These are phyloP conservation scores for Cladosporium phlei DNA, from an alignment of 2,329 filamentous ascomycete genomes.

Conservation along the genomic window DNA sequence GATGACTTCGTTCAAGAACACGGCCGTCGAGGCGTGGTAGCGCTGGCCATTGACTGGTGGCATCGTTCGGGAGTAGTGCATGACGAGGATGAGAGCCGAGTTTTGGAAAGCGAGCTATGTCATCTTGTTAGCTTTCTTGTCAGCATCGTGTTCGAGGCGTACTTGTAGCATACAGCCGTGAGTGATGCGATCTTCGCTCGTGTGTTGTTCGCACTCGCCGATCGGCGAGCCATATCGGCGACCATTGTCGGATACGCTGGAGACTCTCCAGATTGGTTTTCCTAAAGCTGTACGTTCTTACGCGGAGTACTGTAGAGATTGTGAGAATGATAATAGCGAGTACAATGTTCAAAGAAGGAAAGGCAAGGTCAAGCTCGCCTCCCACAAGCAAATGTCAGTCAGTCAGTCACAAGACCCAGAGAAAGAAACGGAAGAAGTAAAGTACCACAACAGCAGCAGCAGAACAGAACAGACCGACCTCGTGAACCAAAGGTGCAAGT, in stretches of 20 bases:
- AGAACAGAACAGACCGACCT: constrained; percentile 1
- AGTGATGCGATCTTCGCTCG: constrained; percentile 11
- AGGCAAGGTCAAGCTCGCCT: not conserved
- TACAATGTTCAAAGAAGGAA: not conserved
- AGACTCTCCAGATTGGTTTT: not conserved
- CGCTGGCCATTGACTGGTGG: constrained; percentile 75
- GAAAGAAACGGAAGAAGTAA: constrained; percentile 2
- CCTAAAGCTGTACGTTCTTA: not conserved
- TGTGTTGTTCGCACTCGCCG: not conserved
- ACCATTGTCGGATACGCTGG: not conserved
- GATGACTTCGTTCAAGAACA: constrained; percentile 87
- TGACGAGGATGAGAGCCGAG: constrained; percentile 72
- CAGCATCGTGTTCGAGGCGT: no score
- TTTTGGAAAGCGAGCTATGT: constrained; percentile 72
- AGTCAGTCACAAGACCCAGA: not conserved
- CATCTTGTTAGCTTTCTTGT: not conserved
- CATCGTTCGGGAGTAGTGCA: constrained; percentile 95
- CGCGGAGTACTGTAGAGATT: not conserved
- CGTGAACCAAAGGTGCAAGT: not conserved
- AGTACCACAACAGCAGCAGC: not conserved
- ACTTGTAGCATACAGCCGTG: constrained; percentile 1
- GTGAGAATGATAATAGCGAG: not conserved
- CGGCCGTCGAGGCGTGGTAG: constrained; percentile 89
- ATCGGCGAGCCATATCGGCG: constrained; percentile 8
- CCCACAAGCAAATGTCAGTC: not conserved